Base-by-base conservation (phyloP, 202 grass and related monocot genomes). In the Zoysia matrella region DNA sequence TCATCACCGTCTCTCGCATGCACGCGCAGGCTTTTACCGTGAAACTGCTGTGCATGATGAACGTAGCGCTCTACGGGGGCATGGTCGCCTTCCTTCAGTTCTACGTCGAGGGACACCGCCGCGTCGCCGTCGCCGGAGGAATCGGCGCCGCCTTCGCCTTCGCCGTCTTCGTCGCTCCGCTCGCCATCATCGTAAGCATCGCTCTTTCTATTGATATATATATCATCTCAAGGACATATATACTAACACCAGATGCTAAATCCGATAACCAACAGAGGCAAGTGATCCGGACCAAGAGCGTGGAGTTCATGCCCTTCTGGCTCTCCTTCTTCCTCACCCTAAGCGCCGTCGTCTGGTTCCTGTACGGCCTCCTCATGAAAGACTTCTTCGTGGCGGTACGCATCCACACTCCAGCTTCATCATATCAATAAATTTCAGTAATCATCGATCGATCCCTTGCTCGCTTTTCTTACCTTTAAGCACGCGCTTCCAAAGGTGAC, bases 281-380 rank as follows among this genome's bases (percentile, higher is more conserved):
- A 81, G 95, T 97, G 67, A 86, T 97, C 47, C 76, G 67, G 68
- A 97, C 95, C 73, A 97, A 86, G 78, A 97, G 95, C 79, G 95
- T 94, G 72, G 90, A 97, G 80, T 97, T 81, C 88, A 94, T 97
- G 86, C 90, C 95, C 53, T 88, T 97, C 77, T 81, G 67, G 65
- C 78, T 94, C 48, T 97, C 95, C 49, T 83, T 97, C 76, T 97
- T 89, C 83, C 92, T 97, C 16, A 93, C 95, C 40, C 48, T 97
- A 64, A 94, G 90, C 89, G 92, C 95, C 81, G 41, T 97, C 66
- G 92, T 60, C 81, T 97, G 95, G 95, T 94, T 97, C 80, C 36
- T 79, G 58, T 97, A 94, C 50, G 95, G 92, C 30, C 73, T 97
- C 48, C 88, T 97, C 62, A 62, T 71, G 43, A 79, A 77, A 82